Conservation (phyloP, 352 stramenopile species). For the Aphanomyces stellatus region DNA sequence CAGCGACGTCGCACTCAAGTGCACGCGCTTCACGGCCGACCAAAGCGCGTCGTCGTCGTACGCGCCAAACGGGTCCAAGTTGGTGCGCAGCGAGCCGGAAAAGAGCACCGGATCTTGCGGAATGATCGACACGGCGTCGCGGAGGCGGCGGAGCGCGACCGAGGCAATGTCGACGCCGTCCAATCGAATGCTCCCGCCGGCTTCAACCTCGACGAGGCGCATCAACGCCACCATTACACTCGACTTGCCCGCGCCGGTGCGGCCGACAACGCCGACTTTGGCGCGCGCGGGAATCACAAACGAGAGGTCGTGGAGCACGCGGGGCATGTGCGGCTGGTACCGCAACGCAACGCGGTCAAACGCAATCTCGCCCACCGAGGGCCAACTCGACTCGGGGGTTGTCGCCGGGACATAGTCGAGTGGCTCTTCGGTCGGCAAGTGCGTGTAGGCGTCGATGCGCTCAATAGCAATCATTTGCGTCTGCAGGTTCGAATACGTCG, state of each 20-base stretch:
- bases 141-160: constrained; percentile 48
- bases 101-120: constrained; percentile 83
- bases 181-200: constrained; percentile 56
- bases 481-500: constrained; percentile 33
- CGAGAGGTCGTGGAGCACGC: constrained; percentile 26
- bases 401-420: background rate
- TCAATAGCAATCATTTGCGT: constrained; percentile 85
- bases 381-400: constrained; percentile 28
- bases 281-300: constrained; percentile 39
- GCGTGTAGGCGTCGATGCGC: constrained; percentile 11
- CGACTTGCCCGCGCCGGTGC: constrained; percentile 53
- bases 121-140: constrained; percentile 67
- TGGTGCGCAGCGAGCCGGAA: constrained; percentile 64
- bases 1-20: constrained; percentile 62
- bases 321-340: constrained; percentile 41
- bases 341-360: constrained; percentile 60
- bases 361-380: constrained; percentile 45
- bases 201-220: constrained; percentile 58
- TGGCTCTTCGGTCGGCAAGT: background rate
- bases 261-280: constrained; percentile 41
- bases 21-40: constrained; percentile 62
- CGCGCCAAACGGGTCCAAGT: constrained; percentile 53
- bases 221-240: constrained; percentile 65
- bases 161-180: constrained; percentile 59
- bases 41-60: constrained; percentile 82